Percentiles rank a stretch among this genome's conserved stretches.
phyloP scores from a whole-genome alignment of 2,329 filamentous ascomycete genomes.

The Arthrobotrys conoides region DNA sequence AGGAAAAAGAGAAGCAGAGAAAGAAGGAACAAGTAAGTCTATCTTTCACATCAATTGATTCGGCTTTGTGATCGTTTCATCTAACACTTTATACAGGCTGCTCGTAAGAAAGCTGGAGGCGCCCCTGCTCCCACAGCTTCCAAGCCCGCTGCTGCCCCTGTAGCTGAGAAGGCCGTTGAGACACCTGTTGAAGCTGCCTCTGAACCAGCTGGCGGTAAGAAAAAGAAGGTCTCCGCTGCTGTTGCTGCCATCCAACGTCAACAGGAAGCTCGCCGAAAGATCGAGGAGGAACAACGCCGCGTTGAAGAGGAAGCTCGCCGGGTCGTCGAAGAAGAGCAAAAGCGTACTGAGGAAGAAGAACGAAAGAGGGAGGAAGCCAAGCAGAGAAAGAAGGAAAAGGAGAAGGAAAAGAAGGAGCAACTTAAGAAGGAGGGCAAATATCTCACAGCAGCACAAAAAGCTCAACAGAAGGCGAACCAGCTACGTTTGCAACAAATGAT shows the following conservation, averaged over 20 bases:
- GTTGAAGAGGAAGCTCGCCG: slow-evolving; percentile 77
- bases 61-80: slow-evolving; percentile 1
- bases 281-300: slow-evolving; percentile 76
- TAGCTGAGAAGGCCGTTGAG: slow-evolving; percentile 48
- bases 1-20: slow-evolving; percentile 96
- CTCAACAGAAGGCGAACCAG: slow-evolving; percentile 84
- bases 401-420: slow-evolving; percentile 88
- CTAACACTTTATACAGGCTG: slow-evolving; percentile 72
- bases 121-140: slow-evolving; percentile 61
- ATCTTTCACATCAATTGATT: slow-evolving; percentile 21
- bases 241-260: slow-evolving; percentile 83
- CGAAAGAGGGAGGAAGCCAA: slow-evolving; percentile 80
- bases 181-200: slow-evolving; percentile 67
- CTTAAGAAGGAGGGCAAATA: slow-evolving; percentile 90
- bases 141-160: slow-evolving; percentile 61
- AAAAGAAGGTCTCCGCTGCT: slow-evolving; percentile 87
- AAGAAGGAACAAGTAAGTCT: slow-evolving; percentile 92
- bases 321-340: slow-evolving; percentile 71
- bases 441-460: slow-evolving; percentile 86
- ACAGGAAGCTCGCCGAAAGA: slow-evolving; percentile 80
- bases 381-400: slow-evolving; percentile 84
- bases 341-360: slow-evolving; percentile 69
- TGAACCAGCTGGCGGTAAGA: slow-evolving; percentile 76
- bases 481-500: slow-evolving; percentile 88
- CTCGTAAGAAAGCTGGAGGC: slow-evolving; percentile 81